Percentiles rank a stretch among this genome's conserved stretches.
Evolutionary conservation across 2,329 filamentous ascomycete species (phyloP).

Genomic region (Leptographium radiaticola): DNA sequence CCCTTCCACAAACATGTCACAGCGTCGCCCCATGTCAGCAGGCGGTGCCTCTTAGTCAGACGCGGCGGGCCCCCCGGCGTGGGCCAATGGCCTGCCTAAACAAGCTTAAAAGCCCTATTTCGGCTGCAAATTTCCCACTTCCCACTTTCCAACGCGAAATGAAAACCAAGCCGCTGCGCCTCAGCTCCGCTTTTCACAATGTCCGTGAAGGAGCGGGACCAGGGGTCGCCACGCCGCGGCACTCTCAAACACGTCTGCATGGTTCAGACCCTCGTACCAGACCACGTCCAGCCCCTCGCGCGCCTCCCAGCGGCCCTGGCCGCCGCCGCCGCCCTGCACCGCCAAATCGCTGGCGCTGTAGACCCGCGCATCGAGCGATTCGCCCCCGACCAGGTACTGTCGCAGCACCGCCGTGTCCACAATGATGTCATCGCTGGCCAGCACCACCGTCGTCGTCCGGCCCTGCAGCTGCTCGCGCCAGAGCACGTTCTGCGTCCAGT

Average conservation of each 20-base stretch:
- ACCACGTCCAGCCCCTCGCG: neutral
- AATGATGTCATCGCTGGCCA: slow-evolving; percentile 1
- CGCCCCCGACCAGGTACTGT: neutral
- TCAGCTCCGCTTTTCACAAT: neutral
- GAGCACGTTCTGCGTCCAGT: slow-evolving; percentile 1
- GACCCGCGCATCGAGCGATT: neutral
- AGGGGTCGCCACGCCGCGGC: neutral
- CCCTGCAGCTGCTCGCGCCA: neutral
- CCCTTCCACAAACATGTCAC: too few species aligned
- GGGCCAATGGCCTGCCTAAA: too few species aligned
- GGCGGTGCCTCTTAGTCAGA: too few species aligned
- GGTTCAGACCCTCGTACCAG: neutral
- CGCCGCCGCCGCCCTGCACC: too few species aligned
- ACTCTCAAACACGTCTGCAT: neutral
- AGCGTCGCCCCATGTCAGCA: too few species aligned
- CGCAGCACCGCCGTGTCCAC: neutral
- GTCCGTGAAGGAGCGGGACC: neutral
- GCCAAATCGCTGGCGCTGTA: too few species aligned
- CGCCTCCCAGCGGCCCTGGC: neutral
- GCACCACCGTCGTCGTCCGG: neutral
- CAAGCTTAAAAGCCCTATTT: too few species aligned
- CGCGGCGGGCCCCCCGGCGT: too few species aligned
- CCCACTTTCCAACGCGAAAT: too few species aligned
- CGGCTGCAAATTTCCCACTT: too few species aligned
- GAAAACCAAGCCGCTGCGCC: neutral